Conservation (phyloP, 2,329 filamentous ascomycete species). For the Nectriaceae sp. region DNA sequence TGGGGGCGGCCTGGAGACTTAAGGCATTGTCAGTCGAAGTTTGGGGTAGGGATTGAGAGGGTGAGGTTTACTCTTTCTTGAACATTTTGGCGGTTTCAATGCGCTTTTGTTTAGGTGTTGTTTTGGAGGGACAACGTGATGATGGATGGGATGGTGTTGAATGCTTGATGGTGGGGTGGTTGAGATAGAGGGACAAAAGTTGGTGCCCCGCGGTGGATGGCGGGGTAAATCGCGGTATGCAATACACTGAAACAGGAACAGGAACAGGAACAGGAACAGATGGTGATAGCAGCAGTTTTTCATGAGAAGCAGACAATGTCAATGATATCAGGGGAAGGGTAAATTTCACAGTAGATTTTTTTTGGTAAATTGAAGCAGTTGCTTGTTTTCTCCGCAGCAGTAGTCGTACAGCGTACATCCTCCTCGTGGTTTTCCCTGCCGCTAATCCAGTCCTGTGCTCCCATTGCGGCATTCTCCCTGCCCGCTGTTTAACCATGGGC, state of each 20-base stretch:
- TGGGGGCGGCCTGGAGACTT: slow-evolving; percentile 69
- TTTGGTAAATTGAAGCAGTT: too few species aligned
- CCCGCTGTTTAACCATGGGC: slow-evolving; percentile 55
- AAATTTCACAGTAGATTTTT: too few species aligned
- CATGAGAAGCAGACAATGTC: too few species aligned
- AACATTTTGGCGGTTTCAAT: slow-evolving; percentile 65
- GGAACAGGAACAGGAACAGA: background rate
- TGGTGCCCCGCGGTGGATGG: slow-evolving; percentile 21
- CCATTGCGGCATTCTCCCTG: too few species aligned
- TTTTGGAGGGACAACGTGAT: background rate
- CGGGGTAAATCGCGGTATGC: slow-evolving; percentile 26
- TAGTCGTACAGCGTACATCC: too few species aligned
- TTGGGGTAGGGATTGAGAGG: background rate
- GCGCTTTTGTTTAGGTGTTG: background rate
- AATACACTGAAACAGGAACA: slow-evolving; percentile 9
- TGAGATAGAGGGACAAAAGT: slow-evolving; percentile 8
- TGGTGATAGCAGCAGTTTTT: too few species aligned
- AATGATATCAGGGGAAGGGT: too few species aligned
- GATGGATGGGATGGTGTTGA: background rate
- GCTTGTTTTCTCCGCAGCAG: too few species aligned
- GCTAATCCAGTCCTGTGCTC: too few species aligned
- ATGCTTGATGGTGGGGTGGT: slow-evolving; percentile 1
- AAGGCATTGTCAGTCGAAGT: slow-evolving; percentile 43
- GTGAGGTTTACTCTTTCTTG: slow-evolving; percentile 77
- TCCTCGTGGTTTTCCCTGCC: too few species aligned